Percentiles rank a stretch among this genome's conserved stretches.
These are phyloP conservation scores for Triadica sebifera DNA, from an alignment of 345 rosid species.

Conservation along the genomic window DNA sequence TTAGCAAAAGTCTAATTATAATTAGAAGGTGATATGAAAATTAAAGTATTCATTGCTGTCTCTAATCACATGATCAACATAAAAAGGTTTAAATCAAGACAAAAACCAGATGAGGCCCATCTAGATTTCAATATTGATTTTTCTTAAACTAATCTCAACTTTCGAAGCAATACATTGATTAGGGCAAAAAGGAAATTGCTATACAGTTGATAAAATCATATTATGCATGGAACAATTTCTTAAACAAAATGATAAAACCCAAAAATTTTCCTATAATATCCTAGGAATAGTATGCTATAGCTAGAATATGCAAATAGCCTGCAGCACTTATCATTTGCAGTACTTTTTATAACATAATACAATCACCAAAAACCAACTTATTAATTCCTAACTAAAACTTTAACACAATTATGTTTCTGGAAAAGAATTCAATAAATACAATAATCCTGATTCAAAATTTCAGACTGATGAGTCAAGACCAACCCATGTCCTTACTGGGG, in stretches of 20 bases:
- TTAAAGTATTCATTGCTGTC: constrained; percentile 7
- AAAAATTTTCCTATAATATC: neutral
- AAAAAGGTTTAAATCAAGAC: constrained; percentile 12
- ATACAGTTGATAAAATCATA: neutral
- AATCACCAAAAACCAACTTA: no score
- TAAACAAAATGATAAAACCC: neutral
- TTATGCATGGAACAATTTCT: neutral
- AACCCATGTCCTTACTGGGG: neutral
- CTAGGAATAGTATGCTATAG: neutral
- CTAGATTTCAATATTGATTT: neutral
- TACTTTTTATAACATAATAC: neutral
- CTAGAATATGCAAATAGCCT: neutral
- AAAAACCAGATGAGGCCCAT: neutral
- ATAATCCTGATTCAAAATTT: no score
- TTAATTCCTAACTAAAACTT: no score
- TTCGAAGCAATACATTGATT: constrained; percentile 1
- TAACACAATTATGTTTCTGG: no score
- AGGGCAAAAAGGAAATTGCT: neutral
- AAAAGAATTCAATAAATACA: no score
- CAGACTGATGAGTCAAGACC: neutral
- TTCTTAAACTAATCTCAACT: constrained; percentile 11
- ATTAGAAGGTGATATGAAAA: neutral
- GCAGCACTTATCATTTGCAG: neutral
- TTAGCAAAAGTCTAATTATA: neutral
- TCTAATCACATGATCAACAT: constrained; percentile 21